Conservation (phyloP, 1,284 basidiomycete species). For the Mrakiaceae sp. region DNA sequence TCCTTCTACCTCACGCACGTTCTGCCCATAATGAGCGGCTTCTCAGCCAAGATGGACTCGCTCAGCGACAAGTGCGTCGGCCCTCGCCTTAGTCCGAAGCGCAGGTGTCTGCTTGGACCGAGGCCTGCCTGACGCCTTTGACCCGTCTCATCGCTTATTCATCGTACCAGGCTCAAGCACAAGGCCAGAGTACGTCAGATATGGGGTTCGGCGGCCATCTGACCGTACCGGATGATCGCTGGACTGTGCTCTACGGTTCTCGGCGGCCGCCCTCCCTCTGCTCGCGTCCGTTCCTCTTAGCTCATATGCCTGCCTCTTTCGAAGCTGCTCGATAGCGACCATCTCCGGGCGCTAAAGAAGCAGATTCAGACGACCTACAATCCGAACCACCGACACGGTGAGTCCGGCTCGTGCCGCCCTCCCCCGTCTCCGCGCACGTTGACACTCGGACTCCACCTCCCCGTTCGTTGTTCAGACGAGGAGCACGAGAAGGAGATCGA, state of each 20-base stretch:
- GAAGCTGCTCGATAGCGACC: neutral
- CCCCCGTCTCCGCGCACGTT: neutral
- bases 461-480: slow-evolving; percentile 3
- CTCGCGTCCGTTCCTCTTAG: neutral
- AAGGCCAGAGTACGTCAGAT: slow-evolving; percentile 6
- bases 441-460: neutral
- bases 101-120: neutral
- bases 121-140: neutral
- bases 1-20: too few relatives aligned
- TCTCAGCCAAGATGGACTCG: slow-evolving; percentile 12
- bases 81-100: too few relatives aligned
- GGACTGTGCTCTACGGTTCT: neutral
- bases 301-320: neutral
- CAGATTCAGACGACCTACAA: slow-evolving; percentile 22
- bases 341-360: neutral
- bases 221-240: neutral
- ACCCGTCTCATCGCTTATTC: neutral
- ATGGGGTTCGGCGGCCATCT: too few relatives aligned
- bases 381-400: slow-evolving; percentile 49
- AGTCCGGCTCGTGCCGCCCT: neutral
- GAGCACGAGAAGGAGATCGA: slow-evolving; percentile 40
- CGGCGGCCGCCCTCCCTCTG: neutral
- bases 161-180: slow-evolving; percentile 1
- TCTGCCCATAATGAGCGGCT: neutral
- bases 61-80: neutral